phyloP scores from a whole-genome alignment of 164 flowering plant genomes.

The Magnolia sinica region DNA sequence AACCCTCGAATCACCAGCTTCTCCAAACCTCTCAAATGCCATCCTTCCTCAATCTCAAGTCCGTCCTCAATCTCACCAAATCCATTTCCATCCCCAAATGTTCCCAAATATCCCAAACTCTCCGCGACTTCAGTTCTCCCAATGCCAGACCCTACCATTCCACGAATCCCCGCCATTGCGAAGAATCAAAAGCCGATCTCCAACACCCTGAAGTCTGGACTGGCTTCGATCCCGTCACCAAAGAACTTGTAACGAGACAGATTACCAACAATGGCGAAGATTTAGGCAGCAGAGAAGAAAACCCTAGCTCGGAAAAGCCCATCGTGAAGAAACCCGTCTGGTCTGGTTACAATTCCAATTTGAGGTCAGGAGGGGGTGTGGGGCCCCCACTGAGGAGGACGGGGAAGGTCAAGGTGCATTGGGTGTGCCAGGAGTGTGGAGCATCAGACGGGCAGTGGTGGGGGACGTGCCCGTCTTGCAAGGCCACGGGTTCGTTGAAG shows the following conservation, averaged over 20 bases:
- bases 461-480: constrained; percentile 66
- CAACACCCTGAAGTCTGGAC: constrained; percentile 6
- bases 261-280: neutral
- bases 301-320: constrained; percentile 2
- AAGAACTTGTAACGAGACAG: neutral
- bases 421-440: constrained; percentile 79
- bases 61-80: constrained; percentile 11
- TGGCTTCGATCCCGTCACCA: neutral
- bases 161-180: constrained; percentile 1
- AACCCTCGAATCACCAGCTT: neutral
- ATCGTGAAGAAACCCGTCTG: constrained; percentile 8
- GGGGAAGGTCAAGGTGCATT: constrained; percentile 44
- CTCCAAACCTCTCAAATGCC: neutral
- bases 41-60: neutral
- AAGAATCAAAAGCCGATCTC: constrained; percentile 2
- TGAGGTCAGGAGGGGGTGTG: neutral
- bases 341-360: constrained; percentile 27
- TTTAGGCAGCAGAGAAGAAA: neutral
- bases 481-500: constrained; percentile 42
- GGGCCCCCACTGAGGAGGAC: constrained; percentile 23
- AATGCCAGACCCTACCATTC: constrained; percentile 9
- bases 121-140: constrained; percentile 17
- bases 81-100: neutral
- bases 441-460: constrained; percentile 76
- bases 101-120: constrained; percentile 3